Evolutionary conservation across 78 protist genomes (phyloP).

Genomic region (Isochrysis galbana): DNA sequence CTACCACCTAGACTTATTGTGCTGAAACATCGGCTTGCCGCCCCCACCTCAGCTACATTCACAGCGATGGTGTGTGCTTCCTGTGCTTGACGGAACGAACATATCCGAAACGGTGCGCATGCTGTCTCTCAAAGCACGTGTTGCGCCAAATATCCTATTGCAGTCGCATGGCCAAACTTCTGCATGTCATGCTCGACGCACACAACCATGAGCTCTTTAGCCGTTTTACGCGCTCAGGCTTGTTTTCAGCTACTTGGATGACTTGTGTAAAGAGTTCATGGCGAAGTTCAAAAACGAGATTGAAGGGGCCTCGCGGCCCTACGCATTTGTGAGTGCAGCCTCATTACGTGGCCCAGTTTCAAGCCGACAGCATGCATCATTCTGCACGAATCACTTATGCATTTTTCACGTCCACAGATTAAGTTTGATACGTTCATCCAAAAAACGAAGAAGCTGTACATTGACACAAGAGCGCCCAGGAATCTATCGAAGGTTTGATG

Average conservation of each 20-base stretch:
- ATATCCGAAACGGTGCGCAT: slow-evolving; percentile 81
- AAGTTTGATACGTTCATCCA: slow-evolving; percentile 73
- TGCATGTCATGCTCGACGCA: too few species aligned
- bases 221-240: too few species aligned
- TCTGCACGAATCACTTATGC: too few species aligned
- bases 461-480: slow-evolving; percentile 69
- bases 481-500: slow-evolving; percentile 66
- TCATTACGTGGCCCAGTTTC: too few species aligned
- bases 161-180: too few species aligned
- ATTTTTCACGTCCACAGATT: too few species aligned
- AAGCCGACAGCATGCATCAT: too few species aligned
- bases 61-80: slow-evolving; percentile 71
- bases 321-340: too few species aligned
- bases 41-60: slow-evolving; percentile 56
- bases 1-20: too few species aligned
- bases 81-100: slow-evolving; percentile 66
- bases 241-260: slow-evolving; percentile 64
- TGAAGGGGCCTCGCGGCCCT: slow-evolving; percentile 77
- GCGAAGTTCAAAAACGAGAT: slow-evolving; percentile 62
- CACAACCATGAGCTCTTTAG: too few species aligned
- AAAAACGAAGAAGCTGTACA: slow-evolving; percentile 60
- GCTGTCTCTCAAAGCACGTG: not conserved
- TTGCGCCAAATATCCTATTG: too few species aligned
- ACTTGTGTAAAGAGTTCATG: slow-evolving; percentile 69
- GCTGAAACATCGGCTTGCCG: too few species aligned